Evolutionary conservation across 352 stramenopile species (phyloP).

Genomic region (Globisporangium emineosum): DNA sequence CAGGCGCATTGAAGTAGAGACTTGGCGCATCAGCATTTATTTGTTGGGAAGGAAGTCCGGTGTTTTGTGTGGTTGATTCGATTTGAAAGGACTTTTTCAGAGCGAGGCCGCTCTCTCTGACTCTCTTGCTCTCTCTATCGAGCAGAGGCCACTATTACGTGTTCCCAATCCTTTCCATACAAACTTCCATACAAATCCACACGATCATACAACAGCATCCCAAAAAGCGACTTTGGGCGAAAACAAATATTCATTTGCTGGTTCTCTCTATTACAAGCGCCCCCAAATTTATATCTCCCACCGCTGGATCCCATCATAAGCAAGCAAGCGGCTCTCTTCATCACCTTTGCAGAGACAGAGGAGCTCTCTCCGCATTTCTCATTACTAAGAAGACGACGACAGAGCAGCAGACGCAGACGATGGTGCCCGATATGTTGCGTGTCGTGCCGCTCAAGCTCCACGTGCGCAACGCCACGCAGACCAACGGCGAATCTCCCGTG

Average conservation of each 20-base stretch:
- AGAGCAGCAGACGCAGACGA: not conserved
- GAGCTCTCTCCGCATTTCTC: not conserved
- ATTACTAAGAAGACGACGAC: not conserved
- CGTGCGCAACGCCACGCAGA: conserved; percentile 57
- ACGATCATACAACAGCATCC: conserved; percentile 6
- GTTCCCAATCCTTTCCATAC: not conserved
- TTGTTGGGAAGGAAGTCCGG: conserved; percentile 6
- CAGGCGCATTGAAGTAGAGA: conserved; percentile 7
- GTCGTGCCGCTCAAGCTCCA: conserved; percentile 52
- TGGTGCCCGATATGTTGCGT: conserved; percentile 22
- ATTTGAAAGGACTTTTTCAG: not conserved
- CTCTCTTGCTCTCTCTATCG: conserved; percentile 10
- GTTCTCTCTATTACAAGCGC: conserved; percentile 11
- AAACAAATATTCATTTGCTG: not conserved
- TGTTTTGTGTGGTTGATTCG: conserved; percentile 11
- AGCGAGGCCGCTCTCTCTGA: not conserved
- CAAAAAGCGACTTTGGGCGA: conserved; percentile 8
- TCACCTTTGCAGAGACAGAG: not conserved
- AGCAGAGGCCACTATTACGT: conserved; percentile 4
- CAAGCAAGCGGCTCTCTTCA: not conserved
- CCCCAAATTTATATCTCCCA: not conserved
- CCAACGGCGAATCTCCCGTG: conserved; percentile 43
- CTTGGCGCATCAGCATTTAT: conserved; percentile 8
- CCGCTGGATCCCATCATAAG: conserved; percentile 11
- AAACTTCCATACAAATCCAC: conserved; percentile 9